Evolutionary conservation across 2,329 filamentous ascomycete species (phyloP).

Genomic region (Colletotrichum costaricense): DNA sequence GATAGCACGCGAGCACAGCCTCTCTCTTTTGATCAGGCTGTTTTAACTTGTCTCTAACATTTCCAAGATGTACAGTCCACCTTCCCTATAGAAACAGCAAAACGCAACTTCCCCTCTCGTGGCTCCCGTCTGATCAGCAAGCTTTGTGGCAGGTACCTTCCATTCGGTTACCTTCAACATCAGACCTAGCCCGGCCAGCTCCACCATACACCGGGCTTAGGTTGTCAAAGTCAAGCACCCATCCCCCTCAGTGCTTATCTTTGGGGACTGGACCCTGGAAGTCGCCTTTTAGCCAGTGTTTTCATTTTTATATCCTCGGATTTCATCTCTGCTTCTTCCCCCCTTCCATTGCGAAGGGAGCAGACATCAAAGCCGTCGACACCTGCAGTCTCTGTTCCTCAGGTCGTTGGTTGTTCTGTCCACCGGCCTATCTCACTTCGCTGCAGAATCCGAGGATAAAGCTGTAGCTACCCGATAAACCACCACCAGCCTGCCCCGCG

Average conservation of each 20-base stretch:
- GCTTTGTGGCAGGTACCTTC: slow-evolving; percentile 12
- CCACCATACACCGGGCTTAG: slow-evolving; percentile 27
- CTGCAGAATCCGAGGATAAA: slow-evolving; percentile 19
- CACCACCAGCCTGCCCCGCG: not conserved
- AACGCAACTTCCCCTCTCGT: not conserved
- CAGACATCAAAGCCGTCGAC: not conserved
- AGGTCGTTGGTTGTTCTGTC: not conserved
- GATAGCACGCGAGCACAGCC: slow-evolving; percentile 27
- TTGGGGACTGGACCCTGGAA: slow-evolving; percentile 25
- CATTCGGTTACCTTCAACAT: slow-evolving; percentile 6
- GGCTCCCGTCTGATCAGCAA: slow-evolving; percentile 9
- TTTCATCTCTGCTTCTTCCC: slow-evolving; percentile 12
- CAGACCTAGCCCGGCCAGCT: slow-evolving; percentile 7
- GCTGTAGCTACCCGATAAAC: slow-evolving; percentile 20
- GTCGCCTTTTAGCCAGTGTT: slow-evolving; percentile 18
- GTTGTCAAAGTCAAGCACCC: slow-evolving; percentile 27
- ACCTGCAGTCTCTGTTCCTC: not conserved
- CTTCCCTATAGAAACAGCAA: not conserved
- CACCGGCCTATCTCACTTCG: not conserved
- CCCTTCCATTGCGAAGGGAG: slow-evolving; percentile 5
- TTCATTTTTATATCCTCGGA: slow-evolving; percentile 5
- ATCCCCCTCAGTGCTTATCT: slow-evolving; percentile 34
- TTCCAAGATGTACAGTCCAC: not conserved
- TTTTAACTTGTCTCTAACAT: not conserved
- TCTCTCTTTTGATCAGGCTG: not conserved